Evolutionary conservation across 768 basidiomycete species (phyloP).

Genomic region (Suillus americanus): DNA sequence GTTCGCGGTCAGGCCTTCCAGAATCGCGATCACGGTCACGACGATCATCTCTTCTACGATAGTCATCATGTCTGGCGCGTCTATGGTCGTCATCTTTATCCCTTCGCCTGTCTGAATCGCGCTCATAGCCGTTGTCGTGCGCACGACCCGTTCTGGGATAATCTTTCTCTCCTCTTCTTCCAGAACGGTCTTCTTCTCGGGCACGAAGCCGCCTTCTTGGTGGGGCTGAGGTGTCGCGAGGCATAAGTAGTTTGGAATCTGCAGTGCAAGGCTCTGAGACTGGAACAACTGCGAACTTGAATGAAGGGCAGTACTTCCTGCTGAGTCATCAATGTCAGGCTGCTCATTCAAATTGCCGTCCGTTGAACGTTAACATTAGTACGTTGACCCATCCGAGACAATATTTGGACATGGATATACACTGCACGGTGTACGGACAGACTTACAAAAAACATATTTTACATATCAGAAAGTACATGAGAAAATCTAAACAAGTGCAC

Average conservation of each 20-base stretch:
- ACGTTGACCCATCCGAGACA: no score
- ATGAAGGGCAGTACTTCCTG: background rate
- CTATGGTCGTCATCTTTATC: slow-evolving; percentile 24
- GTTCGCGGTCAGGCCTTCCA: slow-evolving; percentile 40
- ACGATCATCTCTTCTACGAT: slow-evolving; percentile 15
- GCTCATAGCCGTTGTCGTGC: slow-evolving; percentile 4
- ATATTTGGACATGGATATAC: background rate
- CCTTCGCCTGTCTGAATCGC: slow-evolving; percentile 16
- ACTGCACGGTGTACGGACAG: background rate
- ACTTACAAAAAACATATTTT: background rate
- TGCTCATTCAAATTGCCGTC: background rate
- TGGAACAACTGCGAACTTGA: background rate
- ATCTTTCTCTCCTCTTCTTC: slow-evolving; percentile 11
- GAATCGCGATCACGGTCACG: slow-evolving; percentile 7
- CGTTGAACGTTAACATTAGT: no score
- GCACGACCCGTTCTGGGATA: slow-evolving; percentile 4
- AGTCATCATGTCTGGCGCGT: background rate
- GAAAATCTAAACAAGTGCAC: background rate
- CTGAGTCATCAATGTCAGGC: background rate
- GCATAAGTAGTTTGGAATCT: background rate
- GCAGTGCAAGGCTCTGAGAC: background rate
- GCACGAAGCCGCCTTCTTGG: slow-evolving; percentile 11
- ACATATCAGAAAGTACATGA: background rate
- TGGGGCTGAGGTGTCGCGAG: slow-evolving; percentile 2
- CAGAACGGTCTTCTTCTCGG: slow-evolving; percentile 14